phyloP scores from a whole-genome alignment of 1,284 basidiomycete species.

The Tilletia setariae region DNA sequence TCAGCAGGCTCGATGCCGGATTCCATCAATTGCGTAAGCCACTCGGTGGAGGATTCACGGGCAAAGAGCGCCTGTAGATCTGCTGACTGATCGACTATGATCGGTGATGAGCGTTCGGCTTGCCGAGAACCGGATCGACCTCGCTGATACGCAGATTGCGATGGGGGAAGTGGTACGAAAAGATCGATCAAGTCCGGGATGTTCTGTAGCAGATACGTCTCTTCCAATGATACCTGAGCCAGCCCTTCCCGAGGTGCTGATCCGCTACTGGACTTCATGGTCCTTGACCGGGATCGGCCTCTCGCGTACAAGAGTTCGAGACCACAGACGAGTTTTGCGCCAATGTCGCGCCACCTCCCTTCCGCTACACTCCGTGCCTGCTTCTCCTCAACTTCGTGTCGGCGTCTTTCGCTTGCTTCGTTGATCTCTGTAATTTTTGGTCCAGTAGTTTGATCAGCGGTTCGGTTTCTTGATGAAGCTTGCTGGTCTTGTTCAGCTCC shows the following conservation, averaged over 20 bases:
- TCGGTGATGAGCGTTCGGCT: not conserved
- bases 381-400: not conserved
- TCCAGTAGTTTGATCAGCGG: not conserved
- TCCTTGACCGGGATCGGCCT: not conserved
- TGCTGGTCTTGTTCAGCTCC: not conserved
- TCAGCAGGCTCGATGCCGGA: too few relatives aligned
- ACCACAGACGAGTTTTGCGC: slow-evolving; percentile 6
- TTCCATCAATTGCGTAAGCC: not conserved
- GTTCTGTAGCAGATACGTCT: not conserved
- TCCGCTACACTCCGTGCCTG: not conserved
- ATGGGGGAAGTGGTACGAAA: not conserved
- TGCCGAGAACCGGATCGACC: too few relatives aligned
- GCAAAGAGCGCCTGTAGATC: not conserved
- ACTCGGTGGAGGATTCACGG: not conserved
- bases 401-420: not conserved
- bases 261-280: too few relatives aligned
- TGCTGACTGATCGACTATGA: not conserved
- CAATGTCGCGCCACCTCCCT: slow-evolving; percentile 13
- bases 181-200: not conserved
- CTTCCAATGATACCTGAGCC: not conserved
- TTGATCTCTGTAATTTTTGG: slow-evolving; percentile 2
- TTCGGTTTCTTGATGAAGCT: not conserved
- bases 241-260: too few relatives aligned
- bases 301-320: slow-evolving; percentile 8
- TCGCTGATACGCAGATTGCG: not conserved